A percentile compares a stretch with the other conserved stretches of the same genome.
phyloP scores from a whole-genome alignment of 2,329 filamentous ascomycete genomes.

The Penicillium sp. region DNA sequence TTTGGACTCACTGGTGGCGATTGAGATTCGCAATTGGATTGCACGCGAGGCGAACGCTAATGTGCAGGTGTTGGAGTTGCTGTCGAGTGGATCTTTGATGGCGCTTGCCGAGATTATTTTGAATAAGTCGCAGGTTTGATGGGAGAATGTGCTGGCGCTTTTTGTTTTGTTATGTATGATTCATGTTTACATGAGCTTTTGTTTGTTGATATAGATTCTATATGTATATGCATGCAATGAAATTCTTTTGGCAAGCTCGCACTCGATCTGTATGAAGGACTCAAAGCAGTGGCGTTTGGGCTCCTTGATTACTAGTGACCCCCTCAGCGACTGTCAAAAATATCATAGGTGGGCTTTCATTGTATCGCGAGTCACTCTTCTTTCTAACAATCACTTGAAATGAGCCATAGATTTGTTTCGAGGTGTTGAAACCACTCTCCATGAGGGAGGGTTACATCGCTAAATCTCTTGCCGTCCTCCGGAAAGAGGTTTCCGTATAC shows the following conservation, averaged over 20 bases:
- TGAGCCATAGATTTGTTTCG: no score
- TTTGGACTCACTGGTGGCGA: conserved; percentile 33
- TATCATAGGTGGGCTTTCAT: no score
- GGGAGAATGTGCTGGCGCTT: neutral
- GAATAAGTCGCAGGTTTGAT: conserved; percentile 30
- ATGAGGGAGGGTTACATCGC: no score
- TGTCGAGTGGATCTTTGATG: conserved; percentile 35
- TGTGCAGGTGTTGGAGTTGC: conserved; percentile 39
- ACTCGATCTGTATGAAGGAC: neutral
- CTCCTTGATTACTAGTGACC: neutral
- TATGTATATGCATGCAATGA: neutral
- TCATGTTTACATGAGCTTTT: neutral
- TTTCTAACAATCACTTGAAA: no score
- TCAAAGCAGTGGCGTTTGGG: neutral
- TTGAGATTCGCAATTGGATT: conserved; percentile 37
- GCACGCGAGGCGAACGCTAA: conserved; percentile 38
- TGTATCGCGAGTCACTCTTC: no score
- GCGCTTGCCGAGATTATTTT: conserved; percentile 35
- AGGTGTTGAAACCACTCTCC: no score
- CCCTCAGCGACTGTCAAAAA: no score
- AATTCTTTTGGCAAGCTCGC: neutral
- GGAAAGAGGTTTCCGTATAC: no score
- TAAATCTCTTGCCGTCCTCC: no score
- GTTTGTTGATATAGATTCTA: neutral
- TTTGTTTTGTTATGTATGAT: neutral